Evolutionary conservation across 2,329 filamentous ascomycete genomes (phyloP), one percentile per base, ranked within the genome.

Genomic region (Trichoderma gracile): DNA sequence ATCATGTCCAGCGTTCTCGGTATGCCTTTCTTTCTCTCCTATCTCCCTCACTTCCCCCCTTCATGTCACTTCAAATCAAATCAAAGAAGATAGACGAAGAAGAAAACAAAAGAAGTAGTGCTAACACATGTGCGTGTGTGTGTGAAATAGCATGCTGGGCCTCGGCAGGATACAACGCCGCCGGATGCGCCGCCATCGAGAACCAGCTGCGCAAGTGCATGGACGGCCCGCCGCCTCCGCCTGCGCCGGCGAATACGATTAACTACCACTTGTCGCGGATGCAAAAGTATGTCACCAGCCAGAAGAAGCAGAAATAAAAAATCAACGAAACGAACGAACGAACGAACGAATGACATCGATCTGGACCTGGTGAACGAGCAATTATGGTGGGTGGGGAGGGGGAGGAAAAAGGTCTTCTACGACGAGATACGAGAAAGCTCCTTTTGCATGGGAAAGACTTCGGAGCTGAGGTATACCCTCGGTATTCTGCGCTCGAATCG

Each of bases 191-290:
- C 25, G 79, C 81, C 47, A 73, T 89, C 69, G 86, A 89, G 76
- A 81, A 81, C 63, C 81, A 86, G 60, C 79, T 90, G 66, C 83
- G 88, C 30, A 76, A 78, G 38, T 90, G 87, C 79, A 97, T 97
- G 92, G 94, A 98, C 80, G 85, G 85, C 63, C 88, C 89, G 67
- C 86, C 73, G 82, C 81, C 76, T 65, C 71, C 78, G 49, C 71
- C 78, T 14, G 73, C 76, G 58, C 73, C 75, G 38, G 85, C 86
- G 75, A 92, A 89, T 80, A 94, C 88, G 76, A 93, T 98, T 85
- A 98, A 98, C 80, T 93, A 93, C 82, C 93, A 97, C 76, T 81
- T 98, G 49, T 85, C 86, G 69, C 86, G 95, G 81, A 96, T 81
- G 85, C 89, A 79, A 84, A 89, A 73, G 84, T 87, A 69, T 80